These are phyloP conservation scores for Erodium maritimum DNA, from an alignment of 345 rosid species.

Conservation along the genomic window DNA sequence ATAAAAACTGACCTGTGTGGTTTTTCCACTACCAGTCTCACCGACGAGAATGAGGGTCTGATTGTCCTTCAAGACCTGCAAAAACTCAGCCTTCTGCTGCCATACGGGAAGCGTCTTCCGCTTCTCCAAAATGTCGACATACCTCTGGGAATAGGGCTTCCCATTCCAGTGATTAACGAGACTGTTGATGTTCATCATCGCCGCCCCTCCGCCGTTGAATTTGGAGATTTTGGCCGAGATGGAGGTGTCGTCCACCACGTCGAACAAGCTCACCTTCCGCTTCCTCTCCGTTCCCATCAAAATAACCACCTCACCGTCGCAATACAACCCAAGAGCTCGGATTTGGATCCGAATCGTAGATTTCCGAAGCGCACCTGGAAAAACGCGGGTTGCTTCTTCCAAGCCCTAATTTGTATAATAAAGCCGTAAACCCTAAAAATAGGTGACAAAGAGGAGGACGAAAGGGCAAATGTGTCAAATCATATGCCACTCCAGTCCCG, in stretches of 20 bases:
- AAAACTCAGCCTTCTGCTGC: constrained; percentile 87
- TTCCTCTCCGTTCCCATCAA: constrained; percentile 81
- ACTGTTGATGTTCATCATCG: constrained; percentile 16
- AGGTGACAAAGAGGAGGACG: no score
- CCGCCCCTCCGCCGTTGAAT: constrained; percentile 28
- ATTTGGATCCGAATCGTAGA: not conserved
- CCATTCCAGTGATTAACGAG: constrained; percentile 69
- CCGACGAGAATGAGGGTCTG: constrained; percentile 80
- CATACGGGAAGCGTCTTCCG: constrained; percentile 77
- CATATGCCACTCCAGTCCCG: no score
- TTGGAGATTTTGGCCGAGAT: constrained; percentile 33
- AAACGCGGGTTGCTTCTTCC: no score
- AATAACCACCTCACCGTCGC: not conserved
- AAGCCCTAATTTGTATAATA: no score
- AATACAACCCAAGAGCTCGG: no score
- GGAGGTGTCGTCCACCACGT: constrained; percentile 69
- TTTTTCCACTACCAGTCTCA: constrained; percentile 96
- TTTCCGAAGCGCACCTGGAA: not conserved
- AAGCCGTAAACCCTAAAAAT: no score
- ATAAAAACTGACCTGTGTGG: constrained; percentile 73
- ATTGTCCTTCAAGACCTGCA: constrained; percentile 37
- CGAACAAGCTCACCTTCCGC: constrained; percentile 90
- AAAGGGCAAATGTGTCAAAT: no score
- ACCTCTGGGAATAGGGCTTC: constrained; percentile 59
- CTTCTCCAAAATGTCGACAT: constrained; percentile 75